Percentiles rank a stretch among this genome's conserved stretches.
Conservation (phyloP, 305 asterid species). For the Fraxinus greggii region DNA sequence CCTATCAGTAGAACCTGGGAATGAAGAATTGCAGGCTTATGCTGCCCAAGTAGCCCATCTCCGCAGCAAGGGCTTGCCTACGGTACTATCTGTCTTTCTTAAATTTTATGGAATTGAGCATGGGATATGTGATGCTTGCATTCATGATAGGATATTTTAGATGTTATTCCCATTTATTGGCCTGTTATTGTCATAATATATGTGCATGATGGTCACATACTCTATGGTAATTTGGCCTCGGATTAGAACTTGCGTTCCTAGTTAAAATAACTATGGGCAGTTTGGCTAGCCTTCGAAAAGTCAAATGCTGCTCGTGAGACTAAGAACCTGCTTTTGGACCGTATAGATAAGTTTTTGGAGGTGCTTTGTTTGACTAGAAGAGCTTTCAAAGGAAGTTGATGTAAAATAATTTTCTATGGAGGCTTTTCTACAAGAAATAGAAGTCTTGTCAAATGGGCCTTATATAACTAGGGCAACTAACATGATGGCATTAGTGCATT, state of each 20-base stretch:
- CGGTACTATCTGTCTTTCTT: conserved; percentile 46
- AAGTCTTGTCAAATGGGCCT: not conserved
- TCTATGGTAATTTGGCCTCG: not conserved
- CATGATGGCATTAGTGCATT: not conserved
- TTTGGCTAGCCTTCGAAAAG: not conserved
- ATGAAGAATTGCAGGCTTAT: conserved; percentile 68
- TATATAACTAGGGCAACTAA: not conserved
- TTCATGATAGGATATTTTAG: not conserved
- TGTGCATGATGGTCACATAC: not conserved
- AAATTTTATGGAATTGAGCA: not conserved
- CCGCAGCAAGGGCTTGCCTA: conserved; percentile 78
- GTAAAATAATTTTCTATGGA: not conserved
- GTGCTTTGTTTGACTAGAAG: not conserved
- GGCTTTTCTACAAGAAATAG: not conserved
- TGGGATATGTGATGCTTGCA: not conserved
- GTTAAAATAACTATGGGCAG: not conserved
- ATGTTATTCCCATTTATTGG: not conserved
- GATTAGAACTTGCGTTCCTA: not conserved
- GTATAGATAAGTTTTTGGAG: not conserved
- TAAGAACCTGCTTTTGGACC: not conserved
- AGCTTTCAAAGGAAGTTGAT: not conserved
- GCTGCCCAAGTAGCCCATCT: conserved; percentile 65
- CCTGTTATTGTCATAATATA: not conserved
- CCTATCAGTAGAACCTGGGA: conserved; percentile 78
- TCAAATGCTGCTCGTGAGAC: not conserved